Percentiles rank a stretch among this genome's conserved stretches.
Evolutionary conservation across 2,329 filamentous ascomycete genomes (phyloP).

Genomic region (Trichoderma sp.): DNA sequence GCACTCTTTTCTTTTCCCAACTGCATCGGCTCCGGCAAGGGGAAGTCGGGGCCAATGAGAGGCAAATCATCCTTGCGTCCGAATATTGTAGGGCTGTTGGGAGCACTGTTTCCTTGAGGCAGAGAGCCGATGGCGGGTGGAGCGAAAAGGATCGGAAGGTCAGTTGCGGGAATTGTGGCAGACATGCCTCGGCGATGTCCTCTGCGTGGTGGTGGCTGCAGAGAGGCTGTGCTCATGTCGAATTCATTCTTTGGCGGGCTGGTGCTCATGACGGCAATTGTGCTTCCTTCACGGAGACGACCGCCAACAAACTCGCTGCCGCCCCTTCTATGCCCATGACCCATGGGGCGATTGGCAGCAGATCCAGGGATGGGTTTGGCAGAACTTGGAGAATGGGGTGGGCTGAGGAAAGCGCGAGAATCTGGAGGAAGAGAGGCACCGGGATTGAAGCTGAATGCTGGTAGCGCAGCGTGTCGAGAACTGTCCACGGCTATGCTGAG

Average conservation of each 20-base stretch:
- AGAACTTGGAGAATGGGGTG: conserved; percentile 57
- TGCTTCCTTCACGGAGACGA: conserved; percentile 59
- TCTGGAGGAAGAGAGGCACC: conserved; percentile 41
- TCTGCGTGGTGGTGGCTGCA: conserved; percentile 53
- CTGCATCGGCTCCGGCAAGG: conserved; percentile 21
- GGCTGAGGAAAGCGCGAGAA: conserved; percentile 49
- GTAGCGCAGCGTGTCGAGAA: conserved; percentile 45
- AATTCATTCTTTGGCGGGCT: conserved; percentile 68
- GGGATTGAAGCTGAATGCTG: conserved; percentile 59
- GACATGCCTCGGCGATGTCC: conserved; percentile 73
- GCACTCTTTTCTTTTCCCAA: neutral
- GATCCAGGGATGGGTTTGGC: conserved; percentile 46
- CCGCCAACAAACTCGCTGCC: conserved; percentile 87
- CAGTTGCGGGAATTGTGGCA: conserved; percentile 78
- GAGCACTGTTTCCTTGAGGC: conserved; percentile 62
- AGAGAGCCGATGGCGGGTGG: conserved; percentile 50
- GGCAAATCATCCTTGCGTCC: conserved; percentile 27
- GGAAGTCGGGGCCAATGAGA: neutral
- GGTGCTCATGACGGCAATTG: conserved; percentile 64
- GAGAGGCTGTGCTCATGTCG: conserved; percentile 58
- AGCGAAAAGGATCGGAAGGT: conserved; percentile 71
- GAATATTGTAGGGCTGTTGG: conserved; percentile 59
- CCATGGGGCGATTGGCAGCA: conserved; percentile 58
- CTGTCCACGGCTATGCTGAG: conserved; percentile 35
- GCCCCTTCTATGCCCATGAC: conserved; percentile 76